These are phyloP conservation scores for Lathyrus aphaca DNA, from an alignment of 306 rosid species.

Conservation along the genomic window DNA sequence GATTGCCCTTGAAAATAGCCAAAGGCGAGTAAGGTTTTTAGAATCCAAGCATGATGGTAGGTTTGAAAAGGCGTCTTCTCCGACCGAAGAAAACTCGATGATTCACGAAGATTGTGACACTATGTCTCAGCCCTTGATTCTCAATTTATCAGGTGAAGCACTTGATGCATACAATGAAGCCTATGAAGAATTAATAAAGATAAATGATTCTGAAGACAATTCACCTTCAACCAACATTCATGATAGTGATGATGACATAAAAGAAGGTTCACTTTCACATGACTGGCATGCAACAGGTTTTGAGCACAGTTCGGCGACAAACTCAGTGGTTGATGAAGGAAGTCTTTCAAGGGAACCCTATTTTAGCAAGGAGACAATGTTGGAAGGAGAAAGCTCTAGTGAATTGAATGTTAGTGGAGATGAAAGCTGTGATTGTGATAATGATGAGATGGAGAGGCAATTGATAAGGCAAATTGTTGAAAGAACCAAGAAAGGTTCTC, in stretches of 20 bases:
- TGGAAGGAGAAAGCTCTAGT: slow-evolving; percentile 45
- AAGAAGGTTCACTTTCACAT: slow-evolving; percentile 25
- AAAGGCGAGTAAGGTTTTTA: slow-evolving; percentile 47
- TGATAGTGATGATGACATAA: slow-evolving; percentile 33
- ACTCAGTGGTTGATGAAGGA: slow-evolving; percentile 27
- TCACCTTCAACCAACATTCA: slow-evolving; percentile 46
- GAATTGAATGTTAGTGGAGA: slow-evolving; percentile 47
- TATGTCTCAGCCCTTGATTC: slow-evolving; percentile 55
- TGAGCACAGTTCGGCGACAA: slow-evolving; percentile 39
- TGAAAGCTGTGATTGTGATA: slow-evolving; percentile 59
- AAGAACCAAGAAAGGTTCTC: slow-evolving; percentile 84
- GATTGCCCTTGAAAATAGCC: slow-evolving; percentile 69
- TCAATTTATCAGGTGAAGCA: slow-evolving; percentile 85
- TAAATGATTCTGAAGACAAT: slow-evolving; percentile 62
- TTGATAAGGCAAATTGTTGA: slow-evolving; percentile 90
- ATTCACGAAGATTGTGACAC: slow-evolving; percentile 42
- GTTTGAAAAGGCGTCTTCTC: slow-evolving; percentile 39
- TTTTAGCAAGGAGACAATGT: slow-evolving; percentile 26
- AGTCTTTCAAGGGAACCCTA: slow-evolving; percentile 25
- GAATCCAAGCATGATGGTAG: slow-evolving; percentile 46
- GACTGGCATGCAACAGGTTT: slow-evolving; percentile 28
- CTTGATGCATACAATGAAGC: slow-evolving; percentile 85
- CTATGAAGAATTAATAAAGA: slow-evolving; percentile 59
- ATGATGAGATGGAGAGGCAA: slow-evolving; percentile 71
- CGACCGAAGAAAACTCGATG: slow-evolving; percentile 34